Base-by-base conservation (phyloP, 768 basidiomycete species). In the Pisolithus marmoratus region DNA sequence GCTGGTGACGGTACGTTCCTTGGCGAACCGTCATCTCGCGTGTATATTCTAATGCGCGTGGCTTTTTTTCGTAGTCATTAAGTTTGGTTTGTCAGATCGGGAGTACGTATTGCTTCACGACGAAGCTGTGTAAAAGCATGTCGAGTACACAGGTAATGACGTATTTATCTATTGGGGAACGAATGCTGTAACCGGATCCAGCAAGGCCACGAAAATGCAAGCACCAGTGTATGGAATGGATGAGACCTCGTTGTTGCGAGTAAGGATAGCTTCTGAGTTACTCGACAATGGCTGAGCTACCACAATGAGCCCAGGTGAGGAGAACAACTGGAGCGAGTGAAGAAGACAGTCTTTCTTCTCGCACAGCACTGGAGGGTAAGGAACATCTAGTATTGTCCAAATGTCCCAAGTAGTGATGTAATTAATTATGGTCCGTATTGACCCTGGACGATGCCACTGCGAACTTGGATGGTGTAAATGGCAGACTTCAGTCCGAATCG, bases 91-190 rank as follows among this genome's bases (percentile, higher is more conserved):
- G 54, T 91, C 88, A 3, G 77, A 77, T 36, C 76, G 85, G 58
- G 90, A 94, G 72, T 94, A 92, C 66, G 90, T 94, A 12, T 73
- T 94, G 38, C 73, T 94, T 9, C 87, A 90, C 59, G 91, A 92
- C 51, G 88, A 90, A 49, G 83, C 78, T 36, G 59, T 73, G 46
- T 82, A 62, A n/a, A n/a, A n/a, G 37, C 15, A 22, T 37, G 24
- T 38, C 17, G n/a, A 38, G 24, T 50, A 54, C 17, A n/a, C 20
- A 34, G 46, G 34, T 34, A 34, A 34, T 15, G 14, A 34, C 34
- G 14, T 15, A 14, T 12, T 15, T 34, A 34, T 34, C 34, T 14
- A 15, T 15, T 34, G 34, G 34, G 20, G n/a, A 41, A 20, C 40
- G n/a, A 3, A 19, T 41, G 40, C 15, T 19, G 12, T 41, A 41